Evolutionary conservation across 148 eudicot species (phyloP).

Genomic region (Linanthus parryae): DNA sequence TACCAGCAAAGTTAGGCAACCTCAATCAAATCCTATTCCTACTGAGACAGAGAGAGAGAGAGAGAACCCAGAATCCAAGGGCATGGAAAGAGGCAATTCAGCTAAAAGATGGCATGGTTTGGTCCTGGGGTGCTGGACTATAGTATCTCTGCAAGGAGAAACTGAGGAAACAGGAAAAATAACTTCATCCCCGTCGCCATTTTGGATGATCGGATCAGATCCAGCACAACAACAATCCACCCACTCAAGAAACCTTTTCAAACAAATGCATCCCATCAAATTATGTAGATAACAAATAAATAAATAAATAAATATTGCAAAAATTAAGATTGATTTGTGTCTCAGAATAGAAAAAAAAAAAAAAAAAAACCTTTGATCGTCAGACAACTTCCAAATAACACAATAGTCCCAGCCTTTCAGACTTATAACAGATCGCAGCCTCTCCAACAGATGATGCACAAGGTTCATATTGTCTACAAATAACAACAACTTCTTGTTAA

Average conservation of each 20-base stretch:
- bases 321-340: no score
- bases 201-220: conserved; percentile 20
- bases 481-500: not conserved
- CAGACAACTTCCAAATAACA: conserved; percentile 75
- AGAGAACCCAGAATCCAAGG: conserved; percentile 70
- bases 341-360: no score
- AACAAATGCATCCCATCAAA: no score
- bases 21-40: no score
- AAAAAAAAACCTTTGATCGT: conserved; percentile 66
- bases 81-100: conserved; percentile 62
- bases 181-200: conserved; percentile 24
- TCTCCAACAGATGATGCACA: conserved; percentile 42
- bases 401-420: conserved; percentile 77
- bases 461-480: conserved; percentile 33
- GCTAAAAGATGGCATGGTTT: conserved; percentile 64
- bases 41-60: conserved; percentile 9
- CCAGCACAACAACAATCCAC: conserved; percentile 85
- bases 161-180: conserved; percentile 22
- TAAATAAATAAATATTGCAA: no score
- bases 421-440: conserved; percentile 56
- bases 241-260: conserved; percentile 64
- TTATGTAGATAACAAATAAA: no score
- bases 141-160: conserved; percentile 52
- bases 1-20: not conserved
- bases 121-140: conserved; percentile 54